A percentile compares a stretch with the other conserved stretches of the same genome.
Evolutionary conservation across 2,329 filamentous ascomycete species (phyloP).

Genomic region (Cladophialophora chaetospira): DNA sequence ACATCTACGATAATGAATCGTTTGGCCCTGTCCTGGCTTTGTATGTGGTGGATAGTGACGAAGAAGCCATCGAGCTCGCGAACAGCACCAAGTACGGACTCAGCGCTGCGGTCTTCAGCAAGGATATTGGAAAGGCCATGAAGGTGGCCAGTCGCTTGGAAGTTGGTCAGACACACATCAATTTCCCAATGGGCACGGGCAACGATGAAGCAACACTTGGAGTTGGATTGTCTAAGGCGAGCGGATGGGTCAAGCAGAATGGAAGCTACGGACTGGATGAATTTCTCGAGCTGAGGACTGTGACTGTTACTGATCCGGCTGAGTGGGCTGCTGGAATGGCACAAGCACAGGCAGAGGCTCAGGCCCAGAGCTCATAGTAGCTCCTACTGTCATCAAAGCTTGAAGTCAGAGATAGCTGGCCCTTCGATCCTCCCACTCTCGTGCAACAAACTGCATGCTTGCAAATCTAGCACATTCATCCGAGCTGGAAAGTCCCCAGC

Average conservation of each 20-base stretch:
- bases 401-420: no score
- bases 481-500: no score
- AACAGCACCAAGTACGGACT: constrained; percentile 28
- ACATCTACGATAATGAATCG: constrained; percentile 86
- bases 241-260: constrained; percentile 12
- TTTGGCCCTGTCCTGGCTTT: constrained; percentile 89
- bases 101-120: constrained; percentile 16
- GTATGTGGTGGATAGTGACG: constrained; percentile 78
- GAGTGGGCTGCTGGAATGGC: constrained; percentile 5
- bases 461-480: no score
- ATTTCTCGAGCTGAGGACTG: constrained; percentile 8
- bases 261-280: constrained; percentile 11
- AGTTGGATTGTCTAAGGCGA: constrained; percentile 6
- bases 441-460: no score
- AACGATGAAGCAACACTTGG: constrained; percentile 7
- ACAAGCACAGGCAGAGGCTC: not conserved
- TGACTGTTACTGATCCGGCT: constrained; percentile 4
- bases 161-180: constrained; percentile 54
- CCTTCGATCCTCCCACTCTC: no score
- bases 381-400: no score
- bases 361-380: not conserved
- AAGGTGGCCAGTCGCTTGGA: constrained; percentile 87
- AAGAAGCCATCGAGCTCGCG: constrained; percentile 50
- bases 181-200: constrained; percentile 9
- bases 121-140: constrained; percentile 55